These are phyloP conservation scores for Fusarium devonianum DNA, from an alignment of 2,329 filamentous ascomycete species.

Conservation along the genomic window DNA sequence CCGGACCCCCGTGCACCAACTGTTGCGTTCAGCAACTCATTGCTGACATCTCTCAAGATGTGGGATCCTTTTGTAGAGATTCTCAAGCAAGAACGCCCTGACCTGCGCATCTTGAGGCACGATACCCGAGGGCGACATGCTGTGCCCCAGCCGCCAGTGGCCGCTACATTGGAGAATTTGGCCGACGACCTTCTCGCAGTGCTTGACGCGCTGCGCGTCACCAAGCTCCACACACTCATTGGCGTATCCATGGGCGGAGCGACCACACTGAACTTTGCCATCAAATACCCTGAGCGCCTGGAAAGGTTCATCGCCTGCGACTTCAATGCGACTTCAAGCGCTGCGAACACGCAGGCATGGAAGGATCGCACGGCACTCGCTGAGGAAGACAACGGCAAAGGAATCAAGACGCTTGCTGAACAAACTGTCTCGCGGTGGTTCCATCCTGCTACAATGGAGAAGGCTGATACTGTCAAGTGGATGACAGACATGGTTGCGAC, in stretches of 20 bases:
- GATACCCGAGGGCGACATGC: constrained; percentile 73
- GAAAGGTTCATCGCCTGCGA: constrained; percentile 75
- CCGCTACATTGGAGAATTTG: constrained; percentile 69
- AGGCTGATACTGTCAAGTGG: constrained; percentile 55
- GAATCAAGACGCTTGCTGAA: constrained; percentile 72
- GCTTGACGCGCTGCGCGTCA: constrained; percentile 73
- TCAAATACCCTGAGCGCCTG: constrained; percentile 68
- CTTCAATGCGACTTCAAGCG: constrained; percentile 76
- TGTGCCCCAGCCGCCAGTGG: constrained; percentile 55
- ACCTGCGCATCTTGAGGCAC: constrained; percentile 79
- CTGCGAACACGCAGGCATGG: constrained; percentile 81
- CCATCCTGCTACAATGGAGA: constrained; percentile 62
- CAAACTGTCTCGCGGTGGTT: constrained; percentile 82
- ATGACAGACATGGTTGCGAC: constrained; percentile 73
- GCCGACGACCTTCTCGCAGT: constrained; percentile 72
- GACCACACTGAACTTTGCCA: constrained; percentile 75
- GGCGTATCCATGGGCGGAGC: constrained; percentile 85
- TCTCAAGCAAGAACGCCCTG: constrained; percentile 66
- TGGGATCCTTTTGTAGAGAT: constrained; percentile 77
- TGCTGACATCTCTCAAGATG: constrained; percentile 79
- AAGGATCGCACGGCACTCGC: constrained; percentile 75
- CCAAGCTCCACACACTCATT: constrained; percentile 70
- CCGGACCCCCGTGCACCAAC: constrained; percentile 71
- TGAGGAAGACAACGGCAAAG: constrained; percentile 61
- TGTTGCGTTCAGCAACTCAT: constrained; percentile 80